phyloP scores from a whole-genome alignment of 768 basidiomycete genomes.

The Suillus plorans region DNA sequence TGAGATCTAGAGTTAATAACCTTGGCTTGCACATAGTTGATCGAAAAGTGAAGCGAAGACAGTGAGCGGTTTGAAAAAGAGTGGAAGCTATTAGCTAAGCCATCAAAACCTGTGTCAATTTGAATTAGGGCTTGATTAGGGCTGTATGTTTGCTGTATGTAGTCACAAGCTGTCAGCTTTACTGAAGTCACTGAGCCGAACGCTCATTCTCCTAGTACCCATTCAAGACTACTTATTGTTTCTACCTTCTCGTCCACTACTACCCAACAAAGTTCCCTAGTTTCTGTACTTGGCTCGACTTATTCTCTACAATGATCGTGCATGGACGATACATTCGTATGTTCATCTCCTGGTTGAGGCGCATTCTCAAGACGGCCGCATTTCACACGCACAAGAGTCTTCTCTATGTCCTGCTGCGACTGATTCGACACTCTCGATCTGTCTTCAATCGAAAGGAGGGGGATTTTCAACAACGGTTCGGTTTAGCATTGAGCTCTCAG shows the following conservation, averaged over 20 bases:
- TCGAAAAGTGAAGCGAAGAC: no score
- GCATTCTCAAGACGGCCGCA: neutral
- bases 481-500: neutral
- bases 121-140: no score
- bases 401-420: neutral
- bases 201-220: neutral
- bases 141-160: no score
- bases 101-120: no score
- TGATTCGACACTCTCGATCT: neutral
- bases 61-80: no score
- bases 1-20: no score
- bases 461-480: neutral
- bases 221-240: neutral
- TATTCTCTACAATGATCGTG: neutral
- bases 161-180: no score
- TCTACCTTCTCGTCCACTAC: neutral
- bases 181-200: neutral
- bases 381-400: neutral
- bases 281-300: neutral
- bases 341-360: neutral
- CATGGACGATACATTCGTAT: neutral
- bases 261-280: neutral
- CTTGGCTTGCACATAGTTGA: no score
- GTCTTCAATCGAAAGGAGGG: neutral
- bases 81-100: no score